Base-by-base conservation (phyloP, 2,329 filamentous ascomycete species). In the Bipolaris cookei region DNA sequence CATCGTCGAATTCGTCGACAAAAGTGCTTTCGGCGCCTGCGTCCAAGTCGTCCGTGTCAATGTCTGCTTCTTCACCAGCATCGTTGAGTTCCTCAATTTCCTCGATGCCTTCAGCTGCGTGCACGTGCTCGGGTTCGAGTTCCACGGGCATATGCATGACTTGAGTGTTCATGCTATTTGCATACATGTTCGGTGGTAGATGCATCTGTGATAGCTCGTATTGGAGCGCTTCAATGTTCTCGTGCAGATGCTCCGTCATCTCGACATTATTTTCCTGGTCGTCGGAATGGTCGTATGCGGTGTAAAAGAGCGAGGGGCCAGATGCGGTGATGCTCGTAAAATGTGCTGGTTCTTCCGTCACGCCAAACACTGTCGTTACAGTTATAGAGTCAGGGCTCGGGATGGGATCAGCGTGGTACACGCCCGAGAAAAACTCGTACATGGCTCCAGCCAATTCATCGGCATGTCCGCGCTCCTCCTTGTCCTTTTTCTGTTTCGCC, bases 401-500 rank as follows among this genome's bases (percentile, higher is more conserved):
- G 10, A 67, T 58, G 3, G 68, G 58, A 20, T 64, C 57, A 3
- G 66, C 59, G 4, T 65, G 62, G 50, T 71, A 66, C 7, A 75
- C 54, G 14, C 61, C 67, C 6, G 64, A 53, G 55, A 72, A 76
- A 52, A 76, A 76, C 53, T 76, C 72, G 42, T 65, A 67, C 53
- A 75, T 70, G 1, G 69, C 68, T n/a, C 68, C 73, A 1, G 73
- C 74, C 16, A 76, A 52, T 43, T 75, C 67, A 46, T 76, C 72
- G 2, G 74, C 74, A 20, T 70, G 64, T 1, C 67, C 69, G n/a
- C 72, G 69, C 51, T 73, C 70, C 53, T 72, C 66, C 21, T 67
- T 68, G 37, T 76, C 74, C 45, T 68, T 69, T 37, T 73, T 69
- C 39, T 69, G 61, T 30, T 65, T 71, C 6, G 70, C 69, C 30